Conservation (phyloP, 2,329 filamentous ascomycete species). For the Aspergillus felis region DNA sequence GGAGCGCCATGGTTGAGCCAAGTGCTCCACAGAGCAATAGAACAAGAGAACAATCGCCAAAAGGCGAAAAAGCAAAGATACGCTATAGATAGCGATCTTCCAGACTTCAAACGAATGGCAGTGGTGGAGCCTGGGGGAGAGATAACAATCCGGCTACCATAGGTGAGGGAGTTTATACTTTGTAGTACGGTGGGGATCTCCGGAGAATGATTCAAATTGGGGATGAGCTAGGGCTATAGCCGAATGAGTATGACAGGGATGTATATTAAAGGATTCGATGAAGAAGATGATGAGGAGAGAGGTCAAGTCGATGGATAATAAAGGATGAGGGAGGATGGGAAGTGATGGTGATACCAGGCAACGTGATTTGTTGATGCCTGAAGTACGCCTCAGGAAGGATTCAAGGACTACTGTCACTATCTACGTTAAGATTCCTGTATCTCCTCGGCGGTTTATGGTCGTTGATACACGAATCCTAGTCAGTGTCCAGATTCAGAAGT, state of each 20-base stretch:
- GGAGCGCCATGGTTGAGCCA: background rate
- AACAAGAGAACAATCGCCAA: background rate
- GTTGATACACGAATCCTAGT: too few species aligned
- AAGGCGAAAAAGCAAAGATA: background rate
- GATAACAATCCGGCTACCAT: background rate
- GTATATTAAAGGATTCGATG: background rate
- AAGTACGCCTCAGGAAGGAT: background rate
- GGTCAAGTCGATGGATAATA: background rate
- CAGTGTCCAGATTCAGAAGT: too few species aligned
- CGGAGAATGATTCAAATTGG: background rate
- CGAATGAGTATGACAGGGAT: background rate
- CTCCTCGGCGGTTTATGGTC: too few species aligned
- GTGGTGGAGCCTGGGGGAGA: background rate
- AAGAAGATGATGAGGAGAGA: background rate
- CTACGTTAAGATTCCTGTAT: background rate
- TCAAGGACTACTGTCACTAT: too few species aligned
- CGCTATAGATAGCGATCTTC: background rate
- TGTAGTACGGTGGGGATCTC: background rate
- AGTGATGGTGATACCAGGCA: background rate
- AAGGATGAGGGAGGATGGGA: background rate
- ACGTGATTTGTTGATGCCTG: background rate
- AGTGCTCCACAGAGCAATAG: background rate
- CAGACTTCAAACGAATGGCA: background rate
- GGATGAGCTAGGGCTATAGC: background rate
- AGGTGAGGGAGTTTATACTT: too few species aligned